Conservation (phyloP, 768 basidiomycete species). For the Thelephora aurantiotincta region DNA sequence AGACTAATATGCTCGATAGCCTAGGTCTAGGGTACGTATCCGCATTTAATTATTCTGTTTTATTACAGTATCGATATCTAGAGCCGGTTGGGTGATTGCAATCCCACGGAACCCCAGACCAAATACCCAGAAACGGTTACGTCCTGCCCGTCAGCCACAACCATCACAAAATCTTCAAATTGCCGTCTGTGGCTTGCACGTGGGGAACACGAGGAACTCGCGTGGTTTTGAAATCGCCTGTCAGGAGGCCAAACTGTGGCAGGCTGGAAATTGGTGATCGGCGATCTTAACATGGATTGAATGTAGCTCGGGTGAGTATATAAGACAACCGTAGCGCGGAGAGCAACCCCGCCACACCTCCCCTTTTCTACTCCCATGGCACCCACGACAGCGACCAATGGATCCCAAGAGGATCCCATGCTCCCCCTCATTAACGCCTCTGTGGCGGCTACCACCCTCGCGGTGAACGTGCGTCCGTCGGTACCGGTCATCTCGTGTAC, state of each 20-base stretch:
- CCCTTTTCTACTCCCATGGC: not conserved
- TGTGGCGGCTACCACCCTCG: not conserved
- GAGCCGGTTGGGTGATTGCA: too few relatives aligned
- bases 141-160: too few relatives aligned
- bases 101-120: too few relatives aligned
- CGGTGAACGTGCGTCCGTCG: not conserved
- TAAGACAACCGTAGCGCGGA: not conserved
- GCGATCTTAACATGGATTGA: not conserved
- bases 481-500: not conserved
- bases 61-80: too few relatives aligned
- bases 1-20: not conserved
- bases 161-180: not conserved
- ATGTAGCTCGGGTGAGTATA: not conserved
- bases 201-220: not conserved
- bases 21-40: not conserved
- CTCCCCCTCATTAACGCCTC: not conserved
- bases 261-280: not conserved
- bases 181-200: not conserved
- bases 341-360: not conserved
- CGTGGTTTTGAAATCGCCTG: not conserved
- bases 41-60: too few relatives aligned
- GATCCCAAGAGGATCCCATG: not conserved
- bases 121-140: too few relatives aligned
- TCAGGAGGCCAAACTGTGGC: not conserved
- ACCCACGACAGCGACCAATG: not conserved